These are phyloP conservation scores for Gaultheria prostrata DNA, from an alignment of 148 eudicot species.

Conservation along the genomic window DNA sequence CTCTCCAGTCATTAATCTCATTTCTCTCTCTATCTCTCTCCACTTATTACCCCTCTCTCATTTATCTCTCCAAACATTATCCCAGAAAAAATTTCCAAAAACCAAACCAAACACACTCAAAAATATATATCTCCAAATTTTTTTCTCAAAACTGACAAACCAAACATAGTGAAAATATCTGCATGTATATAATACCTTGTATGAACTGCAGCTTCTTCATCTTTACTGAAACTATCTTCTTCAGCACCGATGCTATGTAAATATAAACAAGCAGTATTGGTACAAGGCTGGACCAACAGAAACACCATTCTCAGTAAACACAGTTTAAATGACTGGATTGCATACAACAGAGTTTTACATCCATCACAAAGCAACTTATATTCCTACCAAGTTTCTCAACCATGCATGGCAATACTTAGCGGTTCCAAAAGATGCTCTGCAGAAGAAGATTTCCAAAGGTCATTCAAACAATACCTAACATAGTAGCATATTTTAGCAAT, in stretches of 20 bases:
- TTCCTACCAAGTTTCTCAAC: slow-evolving; percentile 56
- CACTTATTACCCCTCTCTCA: too few relatives aligned
- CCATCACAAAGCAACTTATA: slow-evolving; percentile 9
- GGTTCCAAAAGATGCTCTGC: slow-evolving; percentile 67
- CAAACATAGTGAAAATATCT: too few relatives aligned
- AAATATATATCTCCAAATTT: too few relatives aligned
- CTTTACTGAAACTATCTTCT: slow-evolving; percentile 66
- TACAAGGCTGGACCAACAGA: slow-evolving; percentile 45
- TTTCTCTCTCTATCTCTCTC: too few relatives aligned
- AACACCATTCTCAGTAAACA: slow-evolving; percentile 12
- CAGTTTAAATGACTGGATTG: not conserved
- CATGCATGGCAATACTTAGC: slow-evolving; percentile 68
- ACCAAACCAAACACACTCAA: too few relatives aligned
- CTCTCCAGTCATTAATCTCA: too few relatives aligned
- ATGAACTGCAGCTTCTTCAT: slow-evolving; percentile 61
- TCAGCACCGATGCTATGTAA: slow-evolving; percentile 54
- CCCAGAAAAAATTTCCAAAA: too few relatives aligned
- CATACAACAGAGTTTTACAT: not conserved
- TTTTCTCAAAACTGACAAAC: too few relatives aligned
- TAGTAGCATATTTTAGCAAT: not conserved
- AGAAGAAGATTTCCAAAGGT: slow-evolving; percentile 16
- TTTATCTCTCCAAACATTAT: too few relatives aligned
- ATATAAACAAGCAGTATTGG: slow-evolving; percentile 53
- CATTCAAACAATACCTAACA: slow-evolving; percentile 4
- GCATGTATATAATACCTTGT: slow-evolving; percentile 40